Base-by-base conservation (phyloP, 2,329 filamentous ascomycete species). In the Periconia digitata region DNA sequence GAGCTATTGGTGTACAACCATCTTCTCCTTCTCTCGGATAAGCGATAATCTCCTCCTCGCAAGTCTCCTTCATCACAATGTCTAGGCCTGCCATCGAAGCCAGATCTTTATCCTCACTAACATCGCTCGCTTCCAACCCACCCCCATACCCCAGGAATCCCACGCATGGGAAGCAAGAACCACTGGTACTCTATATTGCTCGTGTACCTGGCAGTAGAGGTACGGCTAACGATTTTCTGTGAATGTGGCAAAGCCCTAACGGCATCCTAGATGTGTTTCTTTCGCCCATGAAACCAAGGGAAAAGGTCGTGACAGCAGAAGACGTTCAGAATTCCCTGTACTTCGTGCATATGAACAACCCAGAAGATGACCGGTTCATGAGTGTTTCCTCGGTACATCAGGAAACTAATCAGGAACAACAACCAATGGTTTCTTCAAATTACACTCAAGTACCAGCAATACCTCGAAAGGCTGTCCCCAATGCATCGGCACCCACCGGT, bases 161-260 rank as follows among this genome's bases (percentile, higher is more conserved):
- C 5, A 83, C 85, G 3, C 85, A 87, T 58, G 75, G 81, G 60
- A 82, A 77, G 54, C 82, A 86, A 54, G 84, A 90, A 42, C 85
- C 90, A 3, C 72, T 97, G 43, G 85, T 86, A 2, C 81, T 99
- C 35, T 99, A 99, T 73, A 95, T 99, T 57, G 90, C 92, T 29
- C 80, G 92, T 57, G 92, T 99, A 0, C 94, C 94, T 1, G 92
- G 92, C 18, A 95, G 89, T 54, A 84, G 85, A 85, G 90, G 90
- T 92, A 77, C 56, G 75, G 68, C 51, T 57, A 53, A 46, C 44
- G 15, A 13, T 32, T 40, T 12, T 39, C 29, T 13, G 12, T 36
- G 34, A 8, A 15, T 24, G 23, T n/a, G 16, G 16, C 21, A n/a
- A 34, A 43, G 12, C 20, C 43, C 60, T 68, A 59, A 67, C 51